Percentiles rank a stretch among this genome's conserved stretches.
phyloP scores from a whole-genome alignment of 176 grass and related monocot genomes.

The Musa troglodytarum region DNA sequence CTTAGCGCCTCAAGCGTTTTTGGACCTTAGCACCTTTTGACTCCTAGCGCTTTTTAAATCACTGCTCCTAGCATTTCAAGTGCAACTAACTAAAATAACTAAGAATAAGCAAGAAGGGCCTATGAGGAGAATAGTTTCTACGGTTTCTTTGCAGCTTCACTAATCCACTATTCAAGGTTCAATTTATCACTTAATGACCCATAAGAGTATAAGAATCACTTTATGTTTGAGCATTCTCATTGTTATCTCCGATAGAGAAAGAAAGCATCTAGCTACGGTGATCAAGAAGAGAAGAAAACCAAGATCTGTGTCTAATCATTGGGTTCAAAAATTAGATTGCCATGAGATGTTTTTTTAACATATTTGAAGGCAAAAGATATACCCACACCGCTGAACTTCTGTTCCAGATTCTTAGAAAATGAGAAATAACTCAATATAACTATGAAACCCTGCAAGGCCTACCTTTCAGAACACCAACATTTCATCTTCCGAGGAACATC shows the following conservation, averaged over 20 bases:
- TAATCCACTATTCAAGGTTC: not conserved
- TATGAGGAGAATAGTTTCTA: too few species aligned
- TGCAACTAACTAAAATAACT: too few species aligned
- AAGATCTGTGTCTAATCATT: slow-evolving; percentile 13
- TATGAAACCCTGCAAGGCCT: slow-evolving; percentile 31
- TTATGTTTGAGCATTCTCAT: not conserved
- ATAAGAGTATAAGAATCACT: not conserved
- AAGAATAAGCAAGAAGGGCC: too few species aligned
- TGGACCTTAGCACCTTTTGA: too few species aligned
- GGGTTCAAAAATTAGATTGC: not conserved
- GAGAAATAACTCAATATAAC: slow-evolving; percentile 46
- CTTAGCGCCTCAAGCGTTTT: too few species aligned
- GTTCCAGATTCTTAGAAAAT: slow-evolving; percentile 26
- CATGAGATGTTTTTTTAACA: slow-evolving; percentile 13
- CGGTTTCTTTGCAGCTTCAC: too few species aligned
- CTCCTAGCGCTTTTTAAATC: too few species aligned
- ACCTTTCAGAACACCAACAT: slow-evolving; percentile 15
- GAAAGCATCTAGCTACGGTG: not conserved
- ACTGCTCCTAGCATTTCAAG: too few species aligned
- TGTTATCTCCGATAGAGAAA: not conserved
- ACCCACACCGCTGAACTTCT: not conserved
- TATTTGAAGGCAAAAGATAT: slow-evolving; percentile 14
- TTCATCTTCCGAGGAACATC: slow-evolving; percentile 32
- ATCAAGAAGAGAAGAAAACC: slow-evolving; percentile 12
- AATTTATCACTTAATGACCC: not conserved